Evolutionary conservation across 1,284 basidiomycete genomes (phyloP).

Genomic region (Coriolopsis trogii): DNA sequence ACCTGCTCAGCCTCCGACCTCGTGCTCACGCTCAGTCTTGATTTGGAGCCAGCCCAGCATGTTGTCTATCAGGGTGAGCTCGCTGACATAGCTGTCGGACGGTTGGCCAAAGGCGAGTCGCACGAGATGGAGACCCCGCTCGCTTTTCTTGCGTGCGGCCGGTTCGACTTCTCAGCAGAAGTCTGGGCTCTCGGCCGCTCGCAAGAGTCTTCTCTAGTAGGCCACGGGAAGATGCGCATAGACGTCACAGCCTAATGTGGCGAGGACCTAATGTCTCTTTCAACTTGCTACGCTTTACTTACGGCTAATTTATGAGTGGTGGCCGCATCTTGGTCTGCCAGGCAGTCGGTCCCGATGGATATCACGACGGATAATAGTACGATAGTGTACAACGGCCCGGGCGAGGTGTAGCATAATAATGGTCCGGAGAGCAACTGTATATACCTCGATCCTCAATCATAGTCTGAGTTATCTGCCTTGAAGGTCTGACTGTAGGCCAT

Average conservation of each 20-base stretch:
- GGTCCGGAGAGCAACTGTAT: conserved; percentile 16
- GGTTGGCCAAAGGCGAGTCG: conserved; percentile 54
- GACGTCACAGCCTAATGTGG: too few species aligned
- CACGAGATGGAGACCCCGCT: conserved; percentile 59
- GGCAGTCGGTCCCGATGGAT: conserved; percentile 7
- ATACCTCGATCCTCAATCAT: conserved; percentile 55
- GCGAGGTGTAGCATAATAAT: conserved; percentile 23
- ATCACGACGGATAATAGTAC: conserved; percentile 21
- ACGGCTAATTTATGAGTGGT: not conserved
- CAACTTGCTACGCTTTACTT: not conserved
- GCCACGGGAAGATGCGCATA: conserved; percentile 26
- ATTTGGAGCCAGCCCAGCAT: conserved; percentile 61
- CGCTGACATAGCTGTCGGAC: conserved; percentile 60
- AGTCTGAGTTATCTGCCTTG: conserved; percentile 75
- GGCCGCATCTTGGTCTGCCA: not conserved
- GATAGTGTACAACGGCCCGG: conserved; percentile 28
- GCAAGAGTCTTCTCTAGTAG: conserved; percentile 15
- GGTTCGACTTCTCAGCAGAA: conserved; percentile 69
- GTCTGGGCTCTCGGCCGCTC: conserved; percentile 39
- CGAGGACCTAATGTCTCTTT: too few species aligned
- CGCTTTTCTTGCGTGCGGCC: conserved; percentile 76
- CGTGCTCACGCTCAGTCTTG: conserved; percentile 56
- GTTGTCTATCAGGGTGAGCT: conserved; percentile 72
- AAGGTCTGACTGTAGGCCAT: conserved; percentile 86
- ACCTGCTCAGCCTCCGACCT: conserved; percentile 46